These are phyloP conservation scores for Penicillium mononematosum DNA, from an alignment of 495 filamentous ascomycete genomes.

Conservation along the genomic window DNA sequence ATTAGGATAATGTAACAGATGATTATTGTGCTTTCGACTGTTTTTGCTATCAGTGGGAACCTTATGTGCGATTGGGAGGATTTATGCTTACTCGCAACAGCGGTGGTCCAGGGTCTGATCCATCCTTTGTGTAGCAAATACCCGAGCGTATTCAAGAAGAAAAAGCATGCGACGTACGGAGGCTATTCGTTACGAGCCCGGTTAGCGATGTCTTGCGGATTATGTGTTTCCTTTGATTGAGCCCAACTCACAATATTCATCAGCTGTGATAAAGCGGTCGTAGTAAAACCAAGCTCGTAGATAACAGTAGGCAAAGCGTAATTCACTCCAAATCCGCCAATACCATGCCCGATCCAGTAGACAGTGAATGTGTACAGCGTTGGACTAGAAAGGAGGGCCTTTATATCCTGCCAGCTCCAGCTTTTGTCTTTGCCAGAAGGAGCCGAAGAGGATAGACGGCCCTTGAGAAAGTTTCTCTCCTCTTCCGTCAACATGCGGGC, in stretches of 20 bases:
- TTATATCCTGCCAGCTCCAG: constrained; percentile 31
- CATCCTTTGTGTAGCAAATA: constrained; percentile 36
- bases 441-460: constrained; percentile 20
- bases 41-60: constrained; percentile 1
- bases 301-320: constrained; percentile 46
- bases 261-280: constrained; percentile 39
- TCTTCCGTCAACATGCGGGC: constrained; percentile 38
- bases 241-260: constrained; percentile 42
- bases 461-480: constrained; percentile 32
- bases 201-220: constrained; percentile 4
- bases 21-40: constrained; percentile 42
- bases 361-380: constrained; percentile 40
- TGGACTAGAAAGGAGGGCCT: constrained; percentile 29
- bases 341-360: constrained; percentile 43
- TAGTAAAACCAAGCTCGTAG: constrained; percentile 43
- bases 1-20: constrained; percentile 48
- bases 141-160: constrained; percentile 39
- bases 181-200: constrained; percentile 25
- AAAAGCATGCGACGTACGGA: constrained; percentile 38
- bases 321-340: constrained; percentile 43
- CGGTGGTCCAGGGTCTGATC: constrained; percentile 41
- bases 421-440: constrained; percentile 28
- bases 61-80: not conserved
- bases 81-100: constrained; percentile 34
- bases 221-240: not conserved